Conservation (phyloP, 2,329 filamentous ascomycete species). For the Microcera coccophila region DNA sequence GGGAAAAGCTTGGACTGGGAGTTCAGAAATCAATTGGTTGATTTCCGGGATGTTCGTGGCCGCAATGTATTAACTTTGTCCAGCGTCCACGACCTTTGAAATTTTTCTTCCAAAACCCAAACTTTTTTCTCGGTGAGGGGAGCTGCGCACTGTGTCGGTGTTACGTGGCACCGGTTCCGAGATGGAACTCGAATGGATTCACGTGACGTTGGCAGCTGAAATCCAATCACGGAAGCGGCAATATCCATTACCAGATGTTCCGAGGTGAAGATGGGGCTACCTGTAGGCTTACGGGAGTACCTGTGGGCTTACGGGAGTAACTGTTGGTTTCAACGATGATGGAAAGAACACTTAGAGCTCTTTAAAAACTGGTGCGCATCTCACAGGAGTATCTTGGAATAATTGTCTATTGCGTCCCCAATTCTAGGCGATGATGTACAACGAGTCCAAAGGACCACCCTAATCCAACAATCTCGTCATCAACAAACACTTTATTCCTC, state of each 20-base stretch:
- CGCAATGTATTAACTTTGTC: neutral
- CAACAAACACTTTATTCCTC: slow-evolving; percentile 40
- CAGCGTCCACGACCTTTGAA: slow-evolving; percentile 28
- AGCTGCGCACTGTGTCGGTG: slow-evolving; percentile 28
- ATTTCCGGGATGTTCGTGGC: slow-evolving; percentile 8
- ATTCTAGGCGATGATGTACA: slow-evolving; percentile 43
- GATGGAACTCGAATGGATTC: neutral
- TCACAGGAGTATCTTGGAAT: slow-evolving; percentile 3
- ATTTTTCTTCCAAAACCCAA: slow-evolving; percentile 29
- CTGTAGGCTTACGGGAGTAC: too few relatives aligned
- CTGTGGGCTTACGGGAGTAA: too few relatives aligned
- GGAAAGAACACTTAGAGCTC: too few relatives aligned
- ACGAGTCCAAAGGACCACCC: slow-evolving; percentile 30
- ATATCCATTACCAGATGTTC: slow-evolving; percentile 23
- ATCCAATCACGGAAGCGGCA: slow-evolving; percentile 21
- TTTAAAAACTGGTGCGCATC: too few relatives aligned
- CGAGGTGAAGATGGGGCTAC: too few relatives aligned
- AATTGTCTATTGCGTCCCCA: slow-evolving; percentile 36
- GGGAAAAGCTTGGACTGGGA: slow-evolving; percentile 8
- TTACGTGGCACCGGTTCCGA: slow-evolving; percentile 27
- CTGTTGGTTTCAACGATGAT: too few relatives aligned
- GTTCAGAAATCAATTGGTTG: slow-evolving; percentile 20
- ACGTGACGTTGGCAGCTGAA: slow-evolving; percentile 15
- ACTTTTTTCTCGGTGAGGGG: slow-evolving; percentile 31
- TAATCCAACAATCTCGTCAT: slow-evolving; percentile 27